Conservation (phyloP, 2,329 filamentous ascomycete species). For the Neonectria sp. region DNA sequence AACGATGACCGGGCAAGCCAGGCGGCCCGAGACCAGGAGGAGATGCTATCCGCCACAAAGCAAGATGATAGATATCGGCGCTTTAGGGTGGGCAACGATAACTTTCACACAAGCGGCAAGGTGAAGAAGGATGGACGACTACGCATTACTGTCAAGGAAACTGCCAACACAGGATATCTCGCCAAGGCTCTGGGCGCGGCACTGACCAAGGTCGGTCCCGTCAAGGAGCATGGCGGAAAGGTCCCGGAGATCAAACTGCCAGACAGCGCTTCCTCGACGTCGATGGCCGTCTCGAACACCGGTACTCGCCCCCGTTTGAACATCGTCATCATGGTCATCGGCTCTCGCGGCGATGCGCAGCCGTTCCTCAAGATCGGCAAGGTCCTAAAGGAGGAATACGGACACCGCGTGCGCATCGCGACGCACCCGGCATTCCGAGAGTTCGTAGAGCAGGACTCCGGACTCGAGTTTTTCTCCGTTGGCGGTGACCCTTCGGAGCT, state of each 20-base stretch:
- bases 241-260: slow-evolving; percentile 31
- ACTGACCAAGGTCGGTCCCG: slow-evolving; percentile 57
- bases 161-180: slow-evolving; percentile 77
- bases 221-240: slow-evolving; percentile 19
- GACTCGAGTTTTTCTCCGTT: slow-evolving; percentile 85
- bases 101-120: slow-evolving; percentile 75
- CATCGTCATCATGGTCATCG: slow-evolving; percentile 88
- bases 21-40: neutral
- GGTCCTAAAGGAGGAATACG: slow-evolving; percentile 78
- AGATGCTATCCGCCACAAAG: slow-evolving; percentile 22
- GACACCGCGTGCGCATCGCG: slow-evolving; percentile 83
- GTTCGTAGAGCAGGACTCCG: slow-evolving; percentile 80
- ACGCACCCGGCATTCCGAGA: slow-evolving; percentile 85
- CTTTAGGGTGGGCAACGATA: slow-evolving; percentile 75
- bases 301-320: slow-evolving; percentile 71
- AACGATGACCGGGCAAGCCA: slow-evolving; percentile 40
- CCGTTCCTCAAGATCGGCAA: slow-evolving; percentile 84
- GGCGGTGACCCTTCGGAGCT: slow-evolving; percentile 85
- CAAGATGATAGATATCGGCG: slow-evolving; percentile 44
- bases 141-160: slow-evolving; percentile 81
- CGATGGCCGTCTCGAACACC: slow-evolving; percentile 50
- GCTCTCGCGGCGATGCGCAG: slow-evolving; percentile 84
- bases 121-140: slow-evolving; percentile 80
- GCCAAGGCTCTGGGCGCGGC: slow-evolving; percentile 81
- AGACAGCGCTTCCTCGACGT: slow-evolving; percentile 48